phyloP scores from a whole-genome alignment of 768 basidiomycete genomes.

The Daedalea quercina region DNA sequence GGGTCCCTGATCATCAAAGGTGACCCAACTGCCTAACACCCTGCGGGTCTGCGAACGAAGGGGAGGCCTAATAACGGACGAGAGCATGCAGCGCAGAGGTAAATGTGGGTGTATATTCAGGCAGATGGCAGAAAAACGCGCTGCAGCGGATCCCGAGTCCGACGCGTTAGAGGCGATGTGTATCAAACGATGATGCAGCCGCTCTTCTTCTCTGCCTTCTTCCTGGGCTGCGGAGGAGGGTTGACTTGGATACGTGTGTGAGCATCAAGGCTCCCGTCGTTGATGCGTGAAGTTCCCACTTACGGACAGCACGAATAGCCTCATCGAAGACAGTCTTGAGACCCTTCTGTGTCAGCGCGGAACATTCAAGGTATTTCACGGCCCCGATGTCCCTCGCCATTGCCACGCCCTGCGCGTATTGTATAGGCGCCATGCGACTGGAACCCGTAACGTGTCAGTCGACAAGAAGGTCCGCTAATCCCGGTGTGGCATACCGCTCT shows the following conservation, averaged over 20 bases:
- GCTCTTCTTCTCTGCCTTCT: constrained; percentile 44
- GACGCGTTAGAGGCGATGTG: constrained; percentile 23
- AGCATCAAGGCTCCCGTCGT: neutral
- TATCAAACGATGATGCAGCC: constrained; percentile 70
- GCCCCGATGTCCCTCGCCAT: constrained; percentile 94
- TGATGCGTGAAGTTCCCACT: constrained; percentile 30
- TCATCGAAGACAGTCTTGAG: constrained; percentile 99
- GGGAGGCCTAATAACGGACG: constrained; percentile 8
- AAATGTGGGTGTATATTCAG: constrained; percentile 56
- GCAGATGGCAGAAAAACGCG: constrained; percentile 33
- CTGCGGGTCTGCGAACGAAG: constrained; percentile 6
- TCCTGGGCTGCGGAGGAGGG: constrained; percentile 52
- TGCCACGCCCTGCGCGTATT: constrained; percentile 83
- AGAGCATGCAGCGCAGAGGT: constrained; percentile 46
- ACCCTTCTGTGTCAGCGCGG: constrained; percentile 95
- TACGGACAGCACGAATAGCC: constrained; percentile 93
- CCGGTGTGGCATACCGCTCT: constrained; percentile 57
- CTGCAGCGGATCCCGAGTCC: constrained; percentile 10
- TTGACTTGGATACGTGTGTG: constrained; percentile 45
- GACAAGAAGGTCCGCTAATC: neutral
- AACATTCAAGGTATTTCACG: constrained; percentile 94
- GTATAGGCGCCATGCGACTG: constrained; percentile 92
- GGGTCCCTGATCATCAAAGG: constrained; percentile 1
- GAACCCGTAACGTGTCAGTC: constrained; percentile 1
- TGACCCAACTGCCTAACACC: constrained; percentile 9